Percentiles rank a stretch among this genome's conserved stretches.
Evolutionary conservation across 768 basidiomycete genomes (phyloP).

Genomic region (Hebeloma cylindrosporum): DNA sequence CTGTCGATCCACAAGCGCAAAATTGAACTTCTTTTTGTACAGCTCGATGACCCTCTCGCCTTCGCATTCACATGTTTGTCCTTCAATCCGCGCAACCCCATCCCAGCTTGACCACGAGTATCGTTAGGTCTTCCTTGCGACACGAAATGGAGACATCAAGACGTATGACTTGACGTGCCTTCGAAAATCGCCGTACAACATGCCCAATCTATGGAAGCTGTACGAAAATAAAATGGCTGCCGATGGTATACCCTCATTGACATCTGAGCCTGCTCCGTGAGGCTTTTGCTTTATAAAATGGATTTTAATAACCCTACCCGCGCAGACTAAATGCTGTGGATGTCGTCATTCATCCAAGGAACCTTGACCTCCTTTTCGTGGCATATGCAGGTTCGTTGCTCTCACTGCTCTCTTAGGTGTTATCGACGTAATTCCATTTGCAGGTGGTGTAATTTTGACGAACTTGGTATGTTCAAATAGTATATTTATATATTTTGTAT

Average conservation of each 20-base stretch:
- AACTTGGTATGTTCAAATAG: slow-evolving; percentile 54
- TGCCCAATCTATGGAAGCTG: slow-evolving; percentile 75
- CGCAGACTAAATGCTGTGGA: slow-evolving; percentile 56
- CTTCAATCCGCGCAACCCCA: slow-evolving; percentile 11
- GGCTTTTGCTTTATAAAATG: not conserved
- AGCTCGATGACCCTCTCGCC: slow-evolving; percentile 67
- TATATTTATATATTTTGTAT: not conserved
- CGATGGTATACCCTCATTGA: slow-evolving; percentile 38
- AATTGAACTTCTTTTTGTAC: slow-evolving; percentile 10
- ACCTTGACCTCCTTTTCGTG: slow-evolving; percentile 69
- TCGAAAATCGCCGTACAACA: slow-evolving; percentile 61
- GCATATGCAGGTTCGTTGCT: slow-evolving; percentile 63
- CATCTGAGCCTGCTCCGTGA: slow-evolving; percentile 19
- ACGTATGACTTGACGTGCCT: slow-evolving; percentile 77
- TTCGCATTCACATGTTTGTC: slow-evolving; percentile 65
- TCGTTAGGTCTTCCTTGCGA: slow-evolving; percentile 46
- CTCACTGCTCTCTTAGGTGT: not conserved
- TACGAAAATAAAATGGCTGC: slow-evolving; percentile 59
- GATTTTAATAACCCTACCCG: slow-evolving; percentile 3
- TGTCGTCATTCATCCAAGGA: slow-evolving; percentile 64
- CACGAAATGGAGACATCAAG: slow-evolving; percentile 58
- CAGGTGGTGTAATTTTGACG: slow-evolving; percentile 61
- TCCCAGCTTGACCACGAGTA: slow-evolving; percentile 6
- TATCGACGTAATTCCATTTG: slow-evolving; percentile 5
- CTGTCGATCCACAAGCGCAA: not conserved